Evolutionary conservation across 441 rosid genomes (phyloP), one percentile per base, ranked within the genome.

Genomic region (Arabidopsis lyrata): DNA sequence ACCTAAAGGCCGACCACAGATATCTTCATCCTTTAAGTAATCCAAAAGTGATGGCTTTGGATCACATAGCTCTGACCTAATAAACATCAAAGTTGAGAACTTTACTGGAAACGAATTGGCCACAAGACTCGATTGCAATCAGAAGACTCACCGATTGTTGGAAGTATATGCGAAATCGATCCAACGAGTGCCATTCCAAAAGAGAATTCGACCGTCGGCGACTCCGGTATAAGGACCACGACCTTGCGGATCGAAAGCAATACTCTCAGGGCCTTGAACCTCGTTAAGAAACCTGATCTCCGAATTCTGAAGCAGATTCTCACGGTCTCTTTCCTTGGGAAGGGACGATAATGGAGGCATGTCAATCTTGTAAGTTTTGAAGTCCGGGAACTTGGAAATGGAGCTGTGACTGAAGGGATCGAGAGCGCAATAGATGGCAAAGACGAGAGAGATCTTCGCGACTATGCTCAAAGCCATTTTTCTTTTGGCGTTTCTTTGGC

Each of bases 221-320:
- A 92, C 86, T 39, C 99, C 99, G 12, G 97, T 86, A 44, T 95
- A 95, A 6, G 97, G 97, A 8, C 97, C 97, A 42, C 97, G 90
- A 3, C 97, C 96, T 52, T 74, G 90, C 18, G 94, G 90, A 65
- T 95, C 97, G 68, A 95, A 95, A 7, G 90, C 89, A 24, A 95
- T 41, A 74, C 99, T 95, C 83, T 95, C 99, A 1, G 97, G 99
- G 1, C 97, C 99, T 60, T 92, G 99, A 72, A 92, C 68, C 39
- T 95, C 84, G 78, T 88, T 81, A 52, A 78, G 41, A 80, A 95
- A 92, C 83, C 58, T 90, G 70, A 92, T 83, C 62, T 88, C 92
- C 1, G 99, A 92, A 1, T 66, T 84, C 74, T 92, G 97, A 0
- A 95, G 86, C 49, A 84, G 86, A 67, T 90, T 87, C 6, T 66